phyloP scores from a whole-genome alignment of 768 basidiomycete genomes.

The Termitomyces sp. region DNA sequence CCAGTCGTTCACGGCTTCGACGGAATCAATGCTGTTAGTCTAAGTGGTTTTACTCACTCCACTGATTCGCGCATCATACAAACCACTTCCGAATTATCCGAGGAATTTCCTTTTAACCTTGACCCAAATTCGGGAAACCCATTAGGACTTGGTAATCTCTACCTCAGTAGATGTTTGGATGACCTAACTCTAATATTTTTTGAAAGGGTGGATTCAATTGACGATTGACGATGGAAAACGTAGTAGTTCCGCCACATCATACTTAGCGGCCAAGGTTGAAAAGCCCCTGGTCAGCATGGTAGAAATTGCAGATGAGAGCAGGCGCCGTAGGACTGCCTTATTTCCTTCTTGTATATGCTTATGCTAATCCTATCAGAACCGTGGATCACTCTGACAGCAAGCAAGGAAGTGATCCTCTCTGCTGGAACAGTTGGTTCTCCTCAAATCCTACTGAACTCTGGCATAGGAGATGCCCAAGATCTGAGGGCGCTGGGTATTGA shows the following conservation, averaged over 20 bases:
- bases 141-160: conserved; percentile 30
- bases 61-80: conserved; percentile 27
- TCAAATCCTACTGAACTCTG: conserved; percentile 25
- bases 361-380: neutral
- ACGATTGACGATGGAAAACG: conserved; percentile 11
- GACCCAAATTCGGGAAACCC: conserved; percentile 38
- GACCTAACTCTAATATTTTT: neutral
- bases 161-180: neutral
- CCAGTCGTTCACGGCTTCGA: conserved; percentile 16
- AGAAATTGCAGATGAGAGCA: conserved; percentile 2
- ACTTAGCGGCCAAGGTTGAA: conserved; percentile 6
- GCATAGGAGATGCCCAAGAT: conserved; percentile 24
- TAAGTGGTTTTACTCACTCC: conserved; percentile 16
- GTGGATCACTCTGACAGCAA: conserved; percentile 8
- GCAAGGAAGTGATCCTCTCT: conserved; percentile 7
- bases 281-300: neutral
- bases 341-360: neutral
- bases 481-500: conserved; percentile 18
- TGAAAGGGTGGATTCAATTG: conserved; percentile 11
- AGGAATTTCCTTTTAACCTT: conserved; percentile 32
- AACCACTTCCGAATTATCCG: conserved; percentile 25
- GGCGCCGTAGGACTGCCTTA: neutral
- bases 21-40: conserved; percentile 22
- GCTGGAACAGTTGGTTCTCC: conserved; percentile 30
- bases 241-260: conserved; percentile 5